Evolutionary conservation across 73 alveolate species (phyloP).

Genomic region (Stentor coeruleus): DNA sequence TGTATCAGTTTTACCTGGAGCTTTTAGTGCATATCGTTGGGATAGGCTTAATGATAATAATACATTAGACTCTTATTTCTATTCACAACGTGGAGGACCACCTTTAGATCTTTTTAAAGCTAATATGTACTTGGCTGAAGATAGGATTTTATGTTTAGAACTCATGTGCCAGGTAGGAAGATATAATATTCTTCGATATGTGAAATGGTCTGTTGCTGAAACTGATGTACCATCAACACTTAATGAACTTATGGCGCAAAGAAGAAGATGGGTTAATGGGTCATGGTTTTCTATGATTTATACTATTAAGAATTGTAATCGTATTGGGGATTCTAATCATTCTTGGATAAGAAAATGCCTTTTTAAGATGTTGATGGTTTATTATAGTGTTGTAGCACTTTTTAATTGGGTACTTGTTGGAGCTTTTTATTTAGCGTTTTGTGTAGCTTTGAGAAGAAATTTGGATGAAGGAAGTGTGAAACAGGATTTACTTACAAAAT

Average conservation of each 20-base stretch:
- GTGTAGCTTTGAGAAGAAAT: background rate
- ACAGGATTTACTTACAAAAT: background rate
- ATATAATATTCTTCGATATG: slow-evolving; percentile 23
- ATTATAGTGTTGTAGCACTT: background rate
- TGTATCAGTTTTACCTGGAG: slow-evolving; percentile 49
- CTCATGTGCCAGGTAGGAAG: slow-evolving; percentile 26
- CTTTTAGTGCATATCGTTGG: slow-evolving; percentile 39
- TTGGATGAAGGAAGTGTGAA: background rate
- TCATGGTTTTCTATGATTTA: slow-evolving; percentile 22
- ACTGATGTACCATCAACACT: slow-evolving; percentile 22
- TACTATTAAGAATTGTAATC: background rate
- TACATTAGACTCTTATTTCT: background rate
- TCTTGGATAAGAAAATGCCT: background rate
- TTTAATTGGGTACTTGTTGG: background rate
- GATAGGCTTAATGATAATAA: slow-evolving; percentile 17
- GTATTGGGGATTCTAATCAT: background rate
- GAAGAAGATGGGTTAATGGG: slow-evolving; percentile 24
- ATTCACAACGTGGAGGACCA: background rate
- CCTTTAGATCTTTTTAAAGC: slow-evolving; percentile 25
- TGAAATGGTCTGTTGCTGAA: slow-evolving; percentile 41
- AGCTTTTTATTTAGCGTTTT: too few species aligned
- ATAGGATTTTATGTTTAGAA: slow-evolving; percentile 56
- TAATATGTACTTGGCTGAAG: slow-evolving; percentile 64
- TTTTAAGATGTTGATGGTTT: too few species aligned
- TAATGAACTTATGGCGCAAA: background rate